Conservation (phyloP, 2,329 filamentous ascomycete genomes). For the Chlorencoelia australis region DNA sequence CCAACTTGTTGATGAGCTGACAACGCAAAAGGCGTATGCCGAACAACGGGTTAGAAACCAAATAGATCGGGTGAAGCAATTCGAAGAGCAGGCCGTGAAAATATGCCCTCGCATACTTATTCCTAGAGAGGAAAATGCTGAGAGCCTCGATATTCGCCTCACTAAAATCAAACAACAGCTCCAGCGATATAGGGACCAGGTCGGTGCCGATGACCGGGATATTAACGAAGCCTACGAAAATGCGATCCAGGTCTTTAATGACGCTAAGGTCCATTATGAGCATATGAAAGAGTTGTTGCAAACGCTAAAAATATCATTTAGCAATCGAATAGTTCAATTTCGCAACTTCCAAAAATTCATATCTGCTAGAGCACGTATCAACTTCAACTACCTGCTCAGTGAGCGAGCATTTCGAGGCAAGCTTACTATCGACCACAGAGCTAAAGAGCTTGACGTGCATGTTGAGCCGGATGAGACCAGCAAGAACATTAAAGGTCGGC, state of each 20-base stretch:
- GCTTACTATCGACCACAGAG: slow-evolving; percentile 66
- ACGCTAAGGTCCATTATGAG: slow-evolving; percentile 35
- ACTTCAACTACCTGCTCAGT: slow-evolving; percentile 80
- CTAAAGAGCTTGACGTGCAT: slow-evolving; percentile 66
- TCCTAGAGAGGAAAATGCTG: slow-evolving; percentile 51
- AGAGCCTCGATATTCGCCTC: slow-evolving; percentile 44
- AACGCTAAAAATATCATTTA: slow-evolving; percentile 48
- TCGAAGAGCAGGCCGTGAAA: slow-evolving; percentile 42
- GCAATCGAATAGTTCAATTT: slow-evolving; percentile 66
- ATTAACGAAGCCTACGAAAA: slow-evolving; percentile 41
- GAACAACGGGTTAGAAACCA: slow-evolving; percentile 40
- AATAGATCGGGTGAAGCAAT: slow-evolving; percentile 39
- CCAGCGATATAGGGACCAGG: slow-evolving; percentile 41
- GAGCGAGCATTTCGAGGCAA: slow-evolving; percentile 83
- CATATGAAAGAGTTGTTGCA: slow-evolving; percentile 34
- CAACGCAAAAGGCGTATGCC: slow-evolving; percentile 34
- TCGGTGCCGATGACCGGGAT: slow-evolving; percentile 55
- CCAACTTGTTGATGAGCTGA: slow-evolving; percentile 39
- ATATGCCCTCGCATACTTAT: slow-evolving; percentile 51
- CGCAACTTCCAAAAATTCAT: slow-evolving; percentile 73
- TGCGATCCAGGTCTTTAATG: slow-evolving; percentile 31
- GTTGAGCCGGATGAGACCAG: slow-evolving; percentile 64
- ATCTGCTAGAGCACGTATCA: slow-evolving; percentile 72
- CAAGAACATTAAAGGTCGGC: slow-evolving; percentile 59
- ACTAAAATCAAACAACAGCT: slow-evolving; percentile 48